Conservation (phyloP, 345 rosid genomes). For the Eucalyptus regnans region DNA sequence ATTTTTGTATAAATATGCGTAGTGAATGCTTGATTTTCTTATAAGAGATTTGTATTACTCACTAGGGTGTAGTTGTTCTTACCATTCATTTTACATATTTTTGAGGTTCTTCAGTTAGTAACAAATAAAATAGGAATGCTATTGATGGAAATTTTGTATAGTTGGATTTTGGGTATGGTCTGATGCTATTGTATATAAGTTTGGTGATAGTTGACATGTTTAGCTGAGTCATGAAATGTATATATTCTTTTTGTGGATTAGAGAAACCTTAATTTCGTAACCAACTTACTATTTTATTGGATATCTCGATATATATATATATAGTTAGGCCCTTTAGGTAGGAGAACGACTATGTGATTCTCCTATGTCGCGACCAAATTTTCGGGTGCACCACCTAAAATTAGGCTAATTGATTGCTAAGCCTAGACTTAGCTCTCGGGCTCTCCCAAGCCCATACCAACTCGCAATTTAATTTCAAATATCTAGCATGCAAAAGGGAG, state of each 20-base stretch:
- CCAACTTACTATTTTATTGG: background rate
- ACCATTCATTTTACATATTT: background rate
- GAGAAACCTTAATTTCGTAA: background rate
- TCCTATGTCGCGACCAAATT: too few relatives aligned
- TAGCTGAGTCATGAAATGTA: background rate
- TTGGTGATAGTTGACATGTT: background rate
- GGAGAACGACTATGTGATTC: background rate
- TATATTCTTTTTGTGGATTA: background rate
- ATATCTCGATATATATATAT: background rate
- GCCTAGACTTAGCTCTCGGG: too few relatives aligned
- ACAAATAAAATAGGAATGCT: background rate
- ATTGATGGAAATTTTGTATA: background rate
- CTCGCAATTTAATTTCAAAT: too few relatives aligned
- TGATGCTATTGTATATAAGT: rapidly evolving
- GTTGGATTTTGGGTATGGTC: background rate
- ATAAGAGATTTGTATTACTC: background rate
- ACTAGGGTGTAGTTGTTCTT: background rate
- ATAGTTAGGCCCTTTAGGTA: background rate
- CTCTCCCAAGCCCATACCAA: too few relatives aligned
- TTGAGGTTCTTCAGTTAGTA: background rate
- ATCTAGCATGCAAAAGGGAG: too few relatives aligned
- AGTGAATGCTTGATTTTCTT: background rate
- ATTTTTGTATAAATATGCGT: background rate
- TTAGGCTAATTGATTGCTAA: too few relatives aligned
- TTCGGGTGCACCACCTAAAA: too few relatives aligned